Evolutionary conservation across 2,329 filamentous ascomycete species (phyloP).

Genomic region (Falciphora oryzae): DNA sequence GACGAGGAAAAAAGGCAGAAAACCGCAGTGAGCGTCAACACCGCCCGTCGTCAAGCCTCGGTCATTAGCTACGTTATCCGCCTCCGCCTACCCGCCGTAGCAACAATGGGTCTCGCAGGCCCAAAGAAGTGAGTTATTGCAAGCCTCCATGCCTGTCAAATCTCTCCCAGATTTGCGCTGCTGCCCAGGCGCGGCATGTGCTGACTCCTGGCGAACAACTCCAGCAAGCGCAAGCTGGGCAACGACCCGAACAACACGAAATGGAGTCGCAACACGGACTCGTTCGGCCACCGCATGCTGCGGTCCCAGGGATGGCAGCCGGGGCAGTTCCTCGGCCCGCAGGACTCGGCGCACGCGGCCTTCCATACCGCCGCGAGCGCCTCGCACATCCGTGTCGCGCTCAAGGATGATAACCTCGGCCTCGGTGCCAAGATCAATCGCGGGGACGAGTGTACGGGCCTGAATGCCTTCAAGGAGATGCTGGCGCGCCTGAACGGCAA

Average conservation of each 20-base stretch:
- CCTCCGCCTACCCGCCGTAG: neutral
- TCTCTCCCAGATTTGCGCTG: neutral
- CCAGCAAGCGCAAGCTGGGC: conserved; percentile 61
- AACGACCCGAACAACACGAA: conserved; percentile 92
- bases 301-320: conserved; percentile 86
- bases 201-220: conserved; percentile 12
- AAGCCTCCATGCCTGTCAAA: neutral
- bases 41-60: neutral
- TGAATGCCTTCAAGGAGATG: conserved; percentile 81
- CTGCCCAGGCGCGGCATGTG: neutral
- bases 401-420: conserved; percentile 90
- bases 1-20: neutral
- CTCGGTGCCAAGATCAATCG: conserved; percentile 75
- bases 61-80: neutral
- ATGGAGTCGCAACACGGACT: conserved; percentile 78
- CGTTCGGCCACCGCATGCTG: conserved; percentile 87
- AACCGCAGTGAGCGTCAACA: neutral
- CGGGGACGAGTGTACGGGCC: conserved; percentile 73
- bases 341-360: conserved; percentile 67
- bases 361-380: conserved; percentile 75
- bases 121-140: conserved; percentile 53
- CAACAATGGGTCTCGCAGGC: conserved; percentile 60
- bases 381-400: conserved; percentile 74
- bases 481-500: conserved; percentile 88
- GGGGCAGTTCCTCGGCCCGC: conserved; percentile 73